These are phyloP conservation scores for Tylopilus sp. DNA, from an alignment of 768 basidiomycete species.

Conservation along the genomic window DNA sequence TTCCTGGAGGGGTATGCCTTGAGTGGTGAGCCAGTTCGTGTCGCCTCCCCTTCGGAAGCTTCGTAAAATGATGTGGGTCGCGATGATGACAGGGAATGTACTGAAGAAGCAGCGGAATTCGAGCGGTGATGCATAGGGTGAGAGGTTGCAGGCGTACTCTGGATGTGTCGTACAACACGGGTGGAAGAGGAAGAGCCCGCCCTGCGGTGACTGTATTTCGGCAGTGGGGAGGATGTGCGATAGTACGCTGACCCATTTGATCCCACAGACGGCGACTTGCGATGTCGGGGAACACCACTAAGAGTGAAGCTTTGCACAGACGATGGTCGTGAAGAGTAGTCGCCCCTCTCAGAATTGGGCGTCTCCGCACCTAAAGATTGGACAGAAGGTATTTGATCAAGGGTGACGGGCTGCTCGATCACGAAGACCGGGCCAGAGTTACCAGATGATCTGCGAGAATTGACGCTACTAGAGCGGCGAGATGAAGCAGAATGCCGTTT, in stretches of 20 bases:
- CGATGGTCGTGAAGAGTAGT: slow-evolving; percentile 74
- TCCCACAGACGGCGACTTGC: slow-evolving; percentile 73
- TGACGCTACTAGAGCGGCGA: slow-evolving; percentile 86
- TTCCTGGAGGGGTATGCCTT: slow-evolving; percentile 45
- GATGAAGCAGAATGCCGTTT: slow-evolving; percentile 77
- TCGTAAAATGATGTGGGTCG: slow-evolving; percentile 79
- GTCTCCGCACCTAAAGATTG: slow-evolving; percentile 78
- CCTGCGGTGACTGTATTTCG: slow-evolving; percentile 70
- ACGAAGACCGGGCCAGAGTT: slow-evolving; percentile 44
- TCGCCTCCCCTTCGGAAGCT: slow-evolving; percentile 61
- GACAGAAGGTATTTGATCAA: slow-evolving; percentile 53
- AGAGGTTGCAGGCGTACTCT: slow-evolving; percentile 33
- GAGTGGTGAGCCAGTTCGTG: slow-evolving; percentile 64
- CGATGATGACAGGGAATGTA: slow-evolving; percentile 72
- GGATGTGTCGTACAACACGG: slow-evolving; percentile 67
- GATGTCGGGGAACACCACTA: slow-evolving; percentile 50
- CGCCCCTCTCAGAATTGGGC: slow-evolving; percentile 83
- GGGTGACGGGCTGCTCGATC: slow-evolving; percentile 54
- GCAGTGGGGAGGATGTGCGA: slow-evolving; percentile 75
- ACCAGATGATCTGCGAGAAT: slow-evolving; percentile 70
- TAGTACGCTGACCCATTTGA: slow-evolving; percentile 65
- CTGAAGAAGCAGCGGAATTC: slow-evolving; percentile 74
- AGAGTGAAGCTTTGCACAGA: slow-evolving; percentile 78
- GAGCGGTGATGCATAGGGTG: slow-evolving; percentile 62
- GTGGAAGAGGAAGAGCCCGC: slow-evolving; percentile 82